Conservation (phyloP, 139 green algal species). For the Pycnococcus provasolii region DNA sequence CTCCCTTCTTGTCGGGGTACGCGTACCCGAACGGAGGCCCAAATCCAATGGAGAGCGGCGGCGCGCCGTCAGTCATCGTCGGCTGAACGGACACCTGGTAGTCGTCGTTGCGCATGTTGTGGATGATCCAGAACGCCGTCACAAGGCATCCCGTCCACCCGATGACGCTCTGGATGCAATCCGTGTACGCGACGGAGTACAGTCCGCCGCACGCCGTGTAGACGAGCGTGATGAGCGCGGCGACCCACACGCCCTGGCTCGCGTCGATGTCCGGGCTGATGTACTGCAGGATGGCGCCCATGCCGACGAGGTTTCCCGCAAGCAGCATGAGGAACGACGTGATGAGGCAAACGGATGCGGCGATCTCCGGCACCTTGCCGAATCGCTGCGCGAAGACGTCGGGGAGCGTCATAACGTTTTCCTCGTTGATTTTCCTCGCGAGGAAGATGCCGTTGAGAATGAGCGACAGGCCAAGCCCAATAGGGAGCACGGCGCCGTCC, state of each 20-base stretch:
- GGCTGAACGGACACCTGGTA: neutral
- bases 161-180: slow-evolving; percentile 15
- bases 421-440: slow-evolving; percentile 28
- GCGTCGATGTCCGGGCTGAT: slow-evolving; percentile 21
- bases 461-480: slow-evolving; percentile 36
- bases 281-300: slow-evolving; percentile 30
- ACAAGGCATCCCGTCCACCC: slow-evolving; percentile 16
- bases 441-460: slow-evolving; percentile 29
- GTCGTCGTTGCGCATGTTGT: neutral
- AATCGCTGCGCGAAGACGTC: slow-evolving; percentile 30
- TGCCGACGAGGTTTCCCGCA: slow-evolving; percentile 38
- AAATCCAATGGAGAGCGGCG: slow-evolving; percentile 13
- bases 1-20: slow-evolving; percentile 1
- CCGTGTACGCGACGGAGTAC: slow-evolving; percentile 31
- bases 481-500: slow-evolving; percentile 36
- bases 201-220: slow-evolving; percentile 33
- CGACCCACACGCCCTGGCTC: slow-evolving; percentile 12
- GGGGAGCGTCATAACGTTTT: slow-evolving; percentile 27
- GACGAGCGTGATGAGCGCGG: slow-evolving; percentile 16
- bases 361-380: slow-evolving; percentile 27
- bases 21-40: neutral
- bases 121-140: slow-evolving; percentile 5
- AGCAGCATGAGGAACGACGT: slow-evolving; percentile 32
- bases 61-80: neutral
- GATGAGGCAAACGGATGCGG: slow-evolving; percentile 23